Base-by-base conservation (phyloP, 2,329 filamentous ascomycete genomes). In the Ophiostoma sp. region DNA sequence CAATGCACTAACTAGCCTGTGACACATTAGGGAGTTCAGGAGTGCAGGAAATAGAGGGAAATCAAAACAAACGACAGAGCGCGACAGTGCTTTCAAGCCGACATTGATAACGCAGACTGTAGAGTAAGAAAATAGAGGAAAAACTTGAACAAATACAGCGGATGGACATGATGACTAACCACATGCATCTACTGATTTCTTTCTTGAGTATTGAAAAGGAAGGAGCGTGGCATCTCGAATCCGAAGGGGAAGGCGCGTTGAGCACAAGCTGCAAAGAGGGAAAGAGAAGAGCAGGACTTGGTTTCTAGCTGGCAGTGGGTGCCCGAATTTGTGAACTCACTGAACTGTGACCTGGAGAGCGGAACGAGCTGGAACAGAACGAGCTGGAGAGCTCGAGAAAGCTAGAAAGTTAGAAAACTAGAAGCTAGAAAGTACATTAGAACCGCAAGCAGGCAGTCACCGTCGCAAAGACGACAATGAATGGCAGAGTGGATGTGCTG, bases 1-100 rank as follows among this genome's bases (percentile, higher is more conserved):
- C 27, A 33, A 48, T 48, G 41, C 15, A 48, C 41, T 48, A 5
- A 65, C 62, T 65, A 65, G 71, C 68, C 66, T 70, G 71, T 70
- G 71, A 71, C 70, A 71, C 71, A 8, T 62, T 62, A n/a, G 27
- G 52, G 23, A 31, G 27, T 31, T 6, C n/a, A 6, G 48, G 17
- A 52, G 27, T 15, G 57, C 27, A 17, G 23, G 17, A 17, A 20
- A 17, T 33, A 10, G 5, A 17, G 17, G 17, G 17, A 62, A 35
- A 62, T 62, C 57, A 62, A 62, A 62, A 35, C 57, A 33, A 33
- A 60, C 39, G 39, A 11, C 27, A 60, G 54, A 60, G 54, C 27
- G 23, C 57, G 57, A 52, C 48, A 23, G 48, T 20, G 44, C 39
- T 41, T 20, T 52, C 15, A 52, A 52, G 48, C 17, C 17, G 48